Evolutionary conservation across 2,329 filamentous ascomycete species (phyloP), one percentile per base, ranked within the genome.

Genomic region (Coccinonectria pachysandricola): DNA sequence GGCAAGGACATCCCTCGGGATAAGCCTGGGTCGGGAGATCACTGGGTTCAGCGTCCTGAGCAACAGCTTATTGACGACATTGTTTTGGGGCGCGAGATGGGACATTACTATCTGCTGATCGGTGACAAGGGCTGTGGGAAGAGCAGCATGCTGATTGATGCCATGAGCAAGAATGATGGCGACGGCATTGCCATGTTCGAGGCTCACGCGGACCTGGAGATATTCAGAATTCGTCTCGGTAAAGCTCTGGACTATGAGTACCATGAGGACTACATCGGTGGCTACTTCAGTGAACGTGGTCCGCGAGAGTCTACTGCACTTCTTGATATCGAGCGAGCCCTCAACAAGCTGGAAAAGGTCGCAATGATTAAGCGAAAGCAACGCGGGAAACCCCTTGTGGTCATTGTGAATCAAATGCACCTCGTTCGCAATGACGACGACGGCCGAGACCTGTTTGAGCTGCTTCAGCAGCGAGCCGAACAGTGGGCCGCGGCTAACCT

Each of bases 321-420:
- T 17, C 67, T 98, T 2, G 91, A 98, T 50, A 95, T 98, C 36
- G 91, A 98, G 52, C 75, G 91, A 15, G 91, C 91, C 0, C 79
- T 98, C 52, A 98, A 98, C 65, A 98, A 98, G 57, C 62, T 98
- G 8, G 91, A 98, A 50, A 98, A 98, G 54, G 84, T 96, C 6
- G 91, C 91, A 1, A 59, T 98, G 31, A 66, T 65, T 41, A 70
- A 81, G 26, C 67, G 86, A 22, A 62, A 67, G 16, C 60, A 53
- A 32, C 54, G 74, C 15, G 69, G 71, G 7, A 65, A 68, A 34
- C 91, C 91, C 2, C 63, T 98, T 5, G 68, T 98, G n/a, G 56
- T 98, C 35, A 92, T 98, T 48, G 77, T 98, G 53, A 98, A 96
- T 54, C 85, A 87, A 41, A 79, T 86, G 48, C 91, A 98, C 59